Evolutionary conservation across 1,284 basidiomycete genomes (phyloP).

Genomic region (Ceratobasidium sp.): DNA sequence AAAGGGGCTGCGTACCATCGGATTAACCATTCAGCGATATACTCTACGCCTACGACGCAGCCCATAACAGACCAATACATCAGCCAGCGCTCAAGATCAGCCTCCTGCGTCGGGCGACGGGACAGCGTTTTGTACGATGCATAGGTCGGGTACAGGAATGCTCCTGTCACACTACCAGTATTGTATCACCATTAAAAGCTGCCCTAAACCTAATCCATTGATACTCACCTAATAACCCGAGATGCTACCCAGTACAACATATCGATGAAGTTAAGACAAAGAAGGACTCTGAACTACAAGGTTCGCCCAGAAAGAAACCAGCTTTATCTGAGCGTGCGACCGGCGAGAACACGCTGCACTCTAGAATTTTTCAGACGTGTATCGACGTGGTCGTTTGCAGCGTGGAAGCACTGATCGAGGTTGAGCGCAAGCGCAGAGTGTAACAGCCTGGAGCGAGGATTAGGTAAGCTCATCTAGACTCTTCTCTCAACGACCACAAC

Average conservation of each 20-base stretch:
- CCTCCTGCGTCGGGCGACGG: constrained; percentile 81
- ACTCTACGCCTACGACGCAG: constrained; percentile 79
- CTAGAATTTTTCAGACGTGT: constrained; percentile 13
- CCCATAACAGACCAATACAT: constrained; percentile 93
- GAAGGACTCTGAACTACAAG: background rate
- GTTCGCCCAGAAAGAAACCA: background rate
- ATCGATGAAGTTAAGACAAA: background rate
- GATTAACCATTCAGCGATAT: constrained; percentile 85
- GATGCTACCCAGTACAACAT: constrained; percentile 37
- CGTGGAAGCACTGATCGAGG: constrained; percentile 12
- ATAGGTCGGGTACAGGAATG: constrained; percentile 87
- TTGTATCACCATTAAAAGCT: background rate
- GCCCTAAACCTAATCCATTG: background rate
- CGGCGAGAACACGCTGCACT: background rate
- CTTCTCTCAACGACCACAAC: constrained; percentile 13
- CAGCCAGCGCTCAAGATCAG: constrained; percentile 85
- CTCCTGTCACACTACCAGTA: constrained; percentile 54
- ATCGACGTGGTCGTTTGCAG: constrained; percentile 17
- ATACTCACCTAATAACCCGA: constrained; percentile 39
- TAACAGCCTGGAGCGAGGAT: background rate
- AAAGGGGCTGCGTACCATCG: constrained; percentile 73
- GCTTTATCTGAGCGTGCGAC: constrained; percentile 18
- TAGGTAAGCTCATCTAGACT: constrained; percentile 3
- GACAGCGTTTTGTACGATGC: constrained; percentile 88
- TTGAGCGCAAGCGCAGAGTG: constrained; percentile 3